Evolutionary conservation across 139 green algal species (phyloP).

Genomic region (Chlamydomonas schloesseri): DNA sequence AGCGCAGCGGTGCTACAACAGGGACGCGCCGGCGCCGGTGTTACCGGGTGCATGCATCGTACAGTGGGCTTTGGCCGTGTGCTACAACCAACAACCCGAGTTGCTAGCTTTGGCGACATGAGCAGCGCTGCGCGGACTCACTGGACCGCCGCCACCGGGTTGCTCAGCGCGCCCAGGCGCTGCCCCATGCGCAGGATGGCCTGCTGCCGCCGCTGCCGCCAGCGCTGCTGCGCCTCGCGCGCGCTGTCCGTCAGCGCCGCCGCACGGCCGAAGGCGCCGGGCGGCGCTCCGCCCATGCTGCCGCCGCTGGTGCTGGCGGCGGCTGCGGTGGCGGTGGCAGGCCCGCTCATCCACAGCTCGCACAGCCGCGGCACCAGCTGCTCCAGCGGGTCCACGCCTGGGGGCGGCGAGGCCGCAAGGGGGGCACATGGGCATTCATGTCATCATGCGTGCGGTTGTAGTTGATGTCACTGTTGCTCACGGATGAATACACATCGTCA

Average conservation of each 20-base stretch:
- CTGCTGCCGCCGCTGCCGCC: conserved; percentile 50
- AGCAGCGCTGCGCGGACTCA: not conserved
- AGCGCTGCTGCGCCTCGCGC: conserved; percentile 41
- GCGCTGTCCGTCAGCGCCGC: conserved; percentile 46
- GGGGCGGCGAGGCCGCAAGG: too few relatives aligned
- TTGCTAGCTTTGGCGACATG: too few relatives aligned
- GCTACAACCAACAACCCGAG: too few relatives aligned
- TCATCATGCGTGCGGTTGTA: too few relatives aligned
- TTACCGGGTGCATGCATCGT: too few relatives aligned
- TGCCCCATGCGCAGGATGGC: conserved; percentile 18
- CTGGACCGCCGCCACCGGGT: conserved; percentile 24
- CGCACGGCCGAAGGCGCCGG: not conserved
- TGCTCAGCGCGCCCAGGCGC: conserved; percentile 15
- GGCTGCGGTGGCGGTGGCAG: not conserved
- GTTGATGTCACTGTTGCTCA: too few relatives aligned
- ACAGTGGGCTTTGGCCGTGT: too few relatives aligned
- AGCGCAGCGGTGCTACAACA: too few relatives aligned
- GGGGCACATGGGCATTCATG: too few relatives aligned
- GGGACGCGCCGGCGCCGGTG: too few relatives aligned
- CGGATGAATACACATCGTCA: too few relatives aligned
- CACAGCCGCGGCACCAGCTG: conserved; percentile 49
- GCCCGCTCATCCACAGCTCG: conserved; percentile 55
- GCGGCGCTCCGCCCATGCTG: not conserved
- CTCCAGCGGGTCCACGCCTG: conserved; percentile 46
- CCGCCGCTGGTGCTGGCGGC: not conserved